Evolutionary conservation across 768 basidiomycete genomes (phyloP), one percentile per base, ranked within the genome.

Genomic region (Dacryopinax spathularia): DNA sequence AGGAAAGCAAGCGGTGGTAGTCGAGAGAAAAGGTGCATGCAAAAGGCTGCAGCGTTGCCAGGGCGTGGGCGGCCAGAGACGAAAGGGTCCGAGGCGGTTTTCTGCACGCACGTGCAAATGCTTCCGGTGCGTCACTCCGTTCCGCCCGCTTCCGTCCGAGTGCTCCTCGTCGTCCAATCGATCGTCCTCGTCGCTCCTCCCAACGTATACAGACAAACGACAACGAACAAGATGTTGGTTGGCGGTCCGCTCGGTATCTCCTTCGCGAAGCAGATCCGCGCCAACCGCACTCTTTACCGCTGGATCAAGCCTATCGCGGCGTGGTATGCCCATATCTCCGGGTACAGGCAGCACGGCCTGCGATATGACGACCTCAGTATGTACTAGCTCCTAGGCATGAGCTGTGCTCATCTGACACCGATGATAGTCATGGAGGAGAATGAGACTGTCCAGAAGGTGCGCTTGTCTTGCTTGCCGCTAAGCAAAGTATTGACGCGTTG

Each of bases 341-440:
- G 94, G 37, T 89, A 93, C 80, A 83, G 95, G 69, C 80, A 85
- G 71, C 80, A 89, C 71, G 95, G 95, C 68, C 83, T 97, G 76
- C 84, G 82, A 71, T 94, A 96, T 73, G 95, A 99, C 74, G 95
- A 99, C 81, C 83, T 99, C 71, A 79, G 90, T 92, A 69, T 75
- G 90, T 82, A 15, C 29, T 20, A 6, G 12, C 13, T 56, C 20
- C 63, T 29, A 62, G 67, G 61, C 37, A 68, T 63, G 63, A 59
- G n/a, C 62, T 63, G 63, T 60, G 25, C 15, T 63, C 37, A 12
- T 62, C 18, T 62, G 56, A 27, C 34, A 33, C 35, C 31, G 41
- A 63, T 61, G 60, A 63, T 67, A 84, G 87, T 95, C 66, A 77
- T 86, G 62, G 89, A 91, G 73, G 92, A 94, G 75, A 81, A 82